Evolutionary conservation across 2,329 filamentous ascomycete species (phyloP).

Genomic region (Blastomyces emzantsi): DNA sequence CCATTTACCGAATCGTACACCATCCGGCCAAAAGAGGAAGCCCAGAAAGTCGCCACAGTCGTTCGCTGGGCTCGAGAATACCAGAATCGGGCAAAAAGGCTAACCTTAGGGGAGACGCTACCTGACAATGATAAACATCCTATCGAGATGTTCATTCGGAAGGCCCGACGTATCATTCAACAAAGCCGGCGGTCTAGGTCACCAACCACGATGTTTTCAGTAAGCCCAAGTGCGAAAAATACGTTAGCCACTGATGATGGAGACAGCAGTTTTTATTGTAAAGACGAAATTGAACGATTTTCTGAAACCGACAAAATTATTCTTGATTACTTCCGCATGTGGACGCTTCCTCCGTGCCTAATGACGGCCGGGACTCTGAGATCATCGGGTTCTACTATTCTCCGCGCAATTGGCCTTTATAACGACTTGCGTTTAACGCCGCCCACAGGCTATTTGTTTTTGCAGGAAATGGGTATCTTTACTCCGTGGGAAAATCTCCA

Average conservation of each 20-base stretch:
- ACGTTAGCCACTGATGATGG: slow-evolving; percentile 21
- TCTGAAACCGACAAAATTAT: slow-evolving; percentile 43
- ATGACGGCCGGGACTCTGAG: slow-evolving; percentile 34
- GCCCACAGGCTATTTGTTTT: slow-evolving; percentile 40
- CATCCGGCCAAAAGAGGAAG: slow-evolving; percentile 45
- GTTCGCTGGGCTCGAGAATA: slow-evolving; percentile 49
- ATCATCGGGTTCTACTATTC: slow-evolving; percentile 46
- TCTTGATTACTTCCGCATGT: slow-evolving; percentile 48
- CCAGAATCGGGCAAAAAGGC: slow-evolving; percentile 40
- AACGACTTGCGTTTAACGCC: slow-evolving; percentile 31
- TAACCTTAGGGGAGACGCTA: slow-evolving; percentile 24
- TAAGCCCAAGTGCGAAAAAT: slow-evolving; percentile 34
- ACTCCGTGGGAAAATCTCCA: slow-evolving; percentile 49
- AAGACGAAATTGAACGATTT: slow-evolving; percentile 36
- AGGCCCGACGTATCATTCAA: slow-evolving; percentile 35
- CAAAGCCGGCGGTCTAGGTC: slow-evolving; percentile 35
- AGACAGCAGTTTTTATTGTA: slow-evolving; percentile 24
- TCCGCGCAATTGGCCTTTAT: slow-evolving; percentile 51
- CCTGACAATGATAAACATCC: slow-evolving; percentile 28
- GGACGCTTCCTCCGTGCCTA: slow-evolving; percentile 36
- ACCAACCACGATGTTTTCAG: slow-evolving; percentile 34
- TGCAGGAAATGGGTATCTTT: slow-evolving; percentile 55
- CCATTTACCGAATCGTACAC: slow-evolving; percentile 35
- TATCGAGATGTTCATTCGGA: slow-evolving; percentile 36
- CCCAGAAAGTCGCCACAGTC: slow-evolving; percentile 42